Percentiles rank a stretch among this genome's conserved stretches.
phyloP scores from a whole-genome alignment of 495 filamentous ascomycete genomes.

The Tetracladium setigerum region DNA sequence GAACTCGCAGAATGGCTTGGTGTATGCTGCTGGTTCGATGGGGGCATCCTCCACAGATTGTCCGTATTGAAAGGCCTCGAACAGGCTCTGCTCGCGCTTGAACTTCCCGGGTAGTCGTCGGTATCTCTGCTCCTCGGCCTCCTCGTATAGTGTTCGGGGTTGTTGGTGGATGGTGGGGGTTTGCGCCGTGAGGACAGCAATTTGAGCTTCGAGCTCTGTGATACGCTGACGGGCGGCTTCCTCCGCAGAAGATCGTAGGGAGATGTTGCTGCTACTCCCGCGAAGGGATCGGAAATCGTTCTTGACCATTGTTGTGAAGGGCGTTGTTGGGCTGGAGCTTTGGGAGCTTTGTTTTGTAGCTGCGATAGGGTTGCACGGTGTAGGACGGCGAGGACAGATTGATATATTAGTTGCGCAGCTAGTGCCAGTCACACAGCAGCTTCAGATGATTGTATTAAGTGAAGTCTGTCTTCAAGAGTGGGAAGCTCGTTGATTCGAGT shows the following conservation, averaged over 20 bases:
- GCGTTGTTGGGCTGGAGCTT: conserved; percentile 29
- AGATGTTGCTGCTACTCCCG: conserved; percentile 5
- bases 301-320: conserved; percentile 27
- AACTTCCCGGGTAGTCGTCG: neutral
- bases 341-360: neutral
- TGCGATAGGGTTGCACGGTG: too few relatives aligned
- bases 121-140: neutral
- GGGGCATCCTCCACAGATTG: neutral
- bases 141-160: neutral
- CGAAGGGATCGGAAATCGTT: conserved; percentile 10
- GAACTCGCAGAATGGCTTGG: conserved; percentile 81
- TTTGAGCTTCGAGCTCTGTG: conserved; percentile 1
- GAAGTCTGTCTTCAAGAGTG: too few relatives aligned
- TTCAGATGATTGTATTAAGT: too few relatives aligned
- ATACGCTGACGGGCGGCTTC: conserved; percentile 1
- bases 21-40: conserved; percentile 51
- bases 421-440: too few relatives aligned
- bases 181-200: neutral
- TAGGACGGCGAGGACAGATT: too few relatives aligned
- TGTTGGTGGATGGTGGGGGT: neutral
- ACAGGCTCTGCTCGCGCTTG: conserved; percentile 2
- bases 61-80: conserved; percentile 12
- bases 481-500: too few relatives aligned
- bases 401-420: too few relatives aligned
- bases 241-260: conserved; percentile 3